These are phyloP conservation scores for Yamadazyma songkhlaensis DNA, from an alignment of 1,139 yeast genomes.

Conservation along the genomic window DNA sequence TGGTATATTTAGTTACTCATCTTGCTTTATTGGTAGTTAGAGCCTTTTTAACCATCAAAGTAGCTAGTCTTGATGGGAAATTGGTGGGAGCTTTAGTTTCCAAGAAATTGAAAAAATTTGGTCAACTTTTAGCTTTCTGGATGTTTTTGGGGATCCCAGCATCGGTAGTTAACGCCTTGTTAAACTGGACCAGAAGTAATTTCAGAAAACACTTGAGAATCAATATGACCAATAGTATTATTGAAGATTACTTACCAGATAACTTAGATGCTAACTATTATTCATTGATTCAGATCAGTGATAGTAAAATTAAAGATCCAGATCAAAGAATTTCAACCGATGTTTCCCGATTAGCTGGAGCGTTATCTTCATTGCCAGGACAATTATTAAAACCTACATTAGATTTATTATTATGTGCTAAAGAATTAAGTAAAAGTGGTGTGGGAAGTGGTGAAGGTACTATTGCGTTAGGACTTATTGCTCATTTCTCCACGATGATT, in stretches of 20 bases:
- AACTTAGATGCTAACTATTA: constrained; percentile 48
- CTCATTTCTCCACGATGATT: constrained; percentile 75
- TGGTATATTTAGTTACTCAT: constrained; percentile 52
- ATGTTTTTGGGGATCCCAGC: constrained; percentile 87
- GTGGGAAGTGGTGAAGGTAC: constrained; percentile 88
- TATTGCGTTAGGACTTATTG: constrained; percentile 72
- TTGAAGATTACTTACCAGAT: constrained; percentile 68
- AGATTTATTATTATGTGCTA: constrained; percentile 79
- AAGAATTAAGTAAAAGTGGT: constrained; percentile 70
- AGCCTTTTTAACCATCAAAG: constrained; percentile 75
- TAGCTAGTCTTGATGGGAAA: constrained; percentile 84
- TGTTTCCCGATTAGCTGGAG: constrained; percentile 68
- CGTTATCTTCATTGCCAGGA: constrained; percentile 77
- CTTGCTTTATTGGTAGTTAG: constrained; percentile 60
- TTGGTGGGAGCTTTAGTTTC: constrained; percentile 81
- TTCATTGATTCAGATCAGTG: constrained; percentile 53
- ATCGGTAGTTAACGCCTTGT: constrained; percentile 70
- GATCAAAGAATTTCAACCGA: constrained; percentile 83
- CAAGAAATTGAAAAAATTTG: constrained; percentile 63
- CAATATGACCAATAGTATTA: constrained; percentile 61
- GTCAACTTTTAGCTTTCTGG: constrained; percentile 70
- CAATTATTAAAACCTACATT: constrained; percentile 82
- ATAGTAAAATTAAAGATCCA: constrained; percentile 62
- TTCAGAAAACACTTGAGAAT: constrained; percentile 65
- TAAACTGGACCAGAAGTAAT: constrained; percentile 68